Evolutionary conservation across 495 filamentous ascomycete genomes (phyloP), one percentile per base, ranked within the genome.

Genomic region (Tuber borchii): DNA sequence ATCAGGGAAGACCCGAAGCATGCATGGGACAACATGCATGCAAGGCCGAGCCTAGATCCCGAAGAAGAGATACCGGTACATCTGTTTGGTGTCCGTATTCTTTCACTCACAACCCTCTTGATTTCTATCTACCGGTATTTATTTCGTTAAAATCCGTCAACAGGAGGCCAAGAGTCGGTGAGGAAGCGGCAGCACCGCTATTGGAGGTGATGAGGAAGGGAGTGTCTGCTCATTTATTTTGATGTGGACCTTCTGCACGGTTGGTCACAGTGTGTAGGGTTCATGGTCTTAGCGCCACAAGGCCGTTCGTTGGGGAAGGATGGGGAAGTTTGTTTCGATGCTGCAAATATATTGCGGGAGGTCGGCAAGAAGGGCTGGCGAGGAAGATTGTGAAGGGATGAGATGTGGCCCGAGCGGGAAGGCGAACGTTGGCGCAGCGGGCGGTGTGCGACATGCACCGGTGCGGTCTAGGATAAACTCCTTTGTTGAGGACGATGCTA

Each of bases 1-100:
- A 79, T 79, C 37, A 73, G 61, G 72, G 31, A 26, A 71, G 78
- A 79, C 76, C 78, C 78, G 75, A 79, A 70, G 75, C 39, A 79
- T 79, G 78, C 78, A 75, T 51, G 78, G 76, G 78, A 74, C 71
- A 44, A 70, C 73, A 79, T 79, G 78, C 73, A 79, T 79, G 78
- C 78, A 72, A 80, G 83, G 75, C 75, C 74, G 70, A 77, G 78
- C 70, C 73, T 75, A 79, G 76, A 39, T 76, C 74, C 70, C 39
- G 75, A 78, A 75, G 72, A 72, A 81, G 81, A 78, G 76, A 81
- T 65, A 43, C 76, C 65, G 31, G 22, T 76, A 61, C 75, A 51
- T 65, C 74, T 76, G 51, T 61, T 78, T 71, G 73, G 43, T 68
- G 69, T 48, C 75, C 70, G 72, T 73, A 74, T 73, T 73, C 69